phyloP scores from a whole-genome alignment of 2,329 filamentous ascomycete species.

The Sarocladium kiliense region DNA sequence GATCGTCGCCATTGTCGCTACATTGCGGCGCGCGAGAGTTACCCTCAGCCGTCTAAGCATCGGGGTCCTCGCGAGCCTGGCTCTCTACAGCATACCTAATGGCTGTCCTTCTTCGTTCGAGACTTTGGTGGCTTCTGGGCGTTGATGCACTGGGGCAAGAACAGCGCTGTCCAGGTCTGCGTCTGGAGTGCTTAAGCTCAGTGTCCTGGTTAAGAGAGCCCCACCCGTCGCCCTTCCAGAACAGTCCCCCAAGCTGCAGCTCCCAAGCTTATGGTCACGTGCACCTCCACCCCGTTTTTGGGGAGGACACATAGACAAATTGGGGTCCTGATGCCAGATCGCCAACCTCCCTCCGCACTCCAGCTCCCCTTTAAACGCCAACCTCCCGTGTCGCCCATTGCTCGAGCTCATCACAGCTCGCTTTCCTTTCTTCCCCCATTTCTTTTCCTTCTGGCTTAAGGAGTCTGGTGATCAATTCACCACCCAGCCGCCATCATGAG shows the following conservation, averaged over 20 bases:
- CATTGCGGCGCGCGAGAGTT: conserved; percentile 24
- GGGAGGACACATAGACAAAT: conserved; percentile 37
- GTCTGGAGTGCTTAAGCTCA: not conserved
- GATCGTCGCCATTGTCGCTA: conserved; percentile 32
- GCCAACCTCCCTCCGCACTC: conserved; percentile 26
- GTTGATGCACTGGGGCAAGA: not conserved
- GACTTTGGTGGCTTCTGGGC: not conserved
- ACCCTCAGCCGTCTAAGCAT: conserved; percentile 23
- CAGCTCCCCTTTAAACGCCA: conserved; percentile 27
- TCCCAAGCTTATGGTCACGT: conserved; percentile 11
- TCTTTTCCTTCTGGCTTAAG: conserved; percentile 22
- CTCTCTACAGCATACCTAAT: conserved; percentile 10
- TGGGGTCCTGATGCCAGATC: conserved; percentile 38
- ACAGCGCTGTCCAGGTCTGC: not conserved
- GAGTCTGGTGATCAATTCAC: conserved; percentile 15
- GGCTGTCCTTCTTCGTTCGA: not conserved
- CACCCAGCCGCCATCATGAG: conserved; percentile 43
- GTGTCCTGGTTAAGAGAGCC: not conserved
- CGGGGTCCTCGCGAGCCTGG: conserved; percentile 5
- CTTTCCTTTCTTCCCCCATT: conserved; percentile 22
- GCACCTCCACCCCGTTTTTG: conserved; percentile 30
- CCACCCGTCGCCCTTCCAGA: conserved; percentile 4
- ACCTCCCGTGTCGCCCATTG: conserved; percentile 23
- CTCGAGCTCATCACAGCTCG: conserved; percentile 33
- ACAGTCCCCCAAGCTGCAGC: conserved; percentile 7